Evolutionary conservation across 2,329 filamentous ascomycete genomes (phyloP), one percentile per base, ranked within the genome.

Genomic region (Dichotomopilus funicola): DNA sequence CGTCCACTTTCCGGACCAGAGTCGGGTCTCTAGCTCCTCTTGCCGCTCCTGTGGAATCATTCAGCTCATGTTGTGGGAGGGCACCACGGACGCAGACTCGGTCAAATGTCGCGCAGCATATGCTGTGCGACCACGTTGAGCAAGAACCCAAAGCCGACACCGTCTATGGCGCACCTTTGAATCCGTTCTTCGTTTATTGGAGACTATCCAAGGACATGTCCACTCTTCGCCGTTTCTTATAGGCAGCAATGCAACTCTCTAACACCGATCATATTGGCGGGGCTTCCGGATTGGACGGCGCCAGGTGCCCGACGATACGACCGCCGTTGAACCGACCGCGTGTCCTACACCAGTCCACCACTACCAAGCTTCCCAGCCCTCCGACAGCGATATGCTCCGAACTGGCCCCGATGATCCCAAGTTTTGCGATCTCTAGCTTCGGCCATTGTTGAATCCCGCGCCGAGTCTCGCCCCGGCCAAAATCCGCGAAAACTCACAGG

Each of bases 81-180:
- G n/a, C 45, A 45, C 35, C 31, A 44, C 40, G 34, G 49, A 36
- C 40, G 36, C 46, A 42, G 19, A 37, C 13, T 49, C 46, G 43
- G 46, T 13, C 46, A 27, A 38, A 41, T 41, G 53, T 61, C 47
- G 40, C 51, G 62, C 63, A 38, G 34, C 61, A 58, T 61, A 59
- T 60, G 60, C 35, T 36, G 60, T 61, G 54, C 45, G 53, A 59
- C 55, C n/a, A 43, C 34, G 43, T 56, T 41, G 13, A 45, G 43
- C 37, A 37, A 42, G 27, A 40, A 33, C 40, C 12, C 38, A 47
- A 27, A n/a, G 34, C 55, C 33, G 40, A 33, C 27, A 13, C 36
- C 36, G 35, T 43, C 9, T 12, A 7, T 27, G 31, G 36, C n/a
- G 27, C 42, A 43, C 45, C 11, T 36, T 40, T 40, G 38, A 27